A percentile compares a stretch with the other conserved stretches of the same genome.
Conservation (phyloP, 1,284 basidiomycete genomes). For the Somion occarium region DNA sequence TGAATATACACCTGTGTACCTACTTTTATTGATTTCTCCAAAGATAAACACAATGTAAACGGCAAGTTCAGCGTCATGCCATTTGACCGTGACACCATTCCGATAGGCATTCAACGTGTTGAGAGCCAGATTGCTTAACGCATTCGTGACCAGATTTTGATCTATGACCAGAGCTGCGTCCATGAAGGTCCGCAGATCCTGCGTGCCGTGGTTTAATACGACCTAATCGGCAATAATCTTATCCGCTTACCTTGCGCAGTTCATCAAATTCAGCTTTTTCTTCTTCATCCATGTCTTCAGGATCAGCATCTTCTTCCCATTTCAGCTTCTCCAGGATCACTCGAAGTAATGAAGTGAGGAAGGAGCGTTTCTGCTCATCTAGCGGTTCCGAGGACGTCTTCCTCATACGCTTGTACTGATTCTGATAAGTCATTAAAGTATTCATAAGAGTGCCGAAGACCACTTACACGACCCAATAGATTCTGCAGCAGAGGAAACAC, state of each 20-base stretch:
- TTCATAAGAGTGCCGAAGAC: no score
- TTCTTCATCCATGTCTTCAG: conserved; percentile 85
- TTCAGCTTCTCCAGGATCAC: conserved; percentile 86
- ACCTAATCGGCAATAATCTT: conserved; percentile 5
- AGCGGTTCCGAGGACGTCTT: conserved; percentile 65
- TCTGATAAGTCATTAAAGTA: no score
- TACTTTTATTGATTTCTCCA: conserved; percentile 87
- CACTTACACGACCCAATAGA: conserved; percentile 71
- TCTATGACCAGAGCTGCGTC: conserved; percentile 83
- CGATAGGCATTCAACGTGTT: conserved; percentile 69
- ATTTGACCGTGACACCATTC: conserved; percentile 61
- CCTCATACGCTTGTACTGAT: conserved; percentile 76
- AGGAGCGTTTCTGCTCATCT: conserved; percentile 71
- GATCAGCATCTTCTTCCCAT: conserved; percentile 85
- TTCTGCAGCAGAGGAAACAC: conserved; percentile 79
- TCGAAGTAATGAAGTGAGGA: conserved; percentile 77
- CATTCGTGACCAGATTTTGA: conserved; percentile 71
- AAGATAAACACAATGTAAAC: conserved; percentile 91
- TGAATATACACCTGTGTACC: conserved; percentile 17
- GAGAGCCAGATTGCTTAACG: conserved; percentile 67
- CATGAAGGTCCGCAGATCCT: conserved; percentile 81
- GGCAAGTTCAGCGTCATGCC: conserved; percentile 94
- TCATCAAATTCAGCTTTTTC: conserved; percentile 82
- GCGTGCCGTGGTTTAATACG: no score
- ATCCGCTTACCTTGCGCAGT: conserved; percentile 67